These are phyloP conservation scores for Macadamia tetraphylla DNA, from an alignment of 164 flowering plant species.

Conservation along the genomic window DNA sequence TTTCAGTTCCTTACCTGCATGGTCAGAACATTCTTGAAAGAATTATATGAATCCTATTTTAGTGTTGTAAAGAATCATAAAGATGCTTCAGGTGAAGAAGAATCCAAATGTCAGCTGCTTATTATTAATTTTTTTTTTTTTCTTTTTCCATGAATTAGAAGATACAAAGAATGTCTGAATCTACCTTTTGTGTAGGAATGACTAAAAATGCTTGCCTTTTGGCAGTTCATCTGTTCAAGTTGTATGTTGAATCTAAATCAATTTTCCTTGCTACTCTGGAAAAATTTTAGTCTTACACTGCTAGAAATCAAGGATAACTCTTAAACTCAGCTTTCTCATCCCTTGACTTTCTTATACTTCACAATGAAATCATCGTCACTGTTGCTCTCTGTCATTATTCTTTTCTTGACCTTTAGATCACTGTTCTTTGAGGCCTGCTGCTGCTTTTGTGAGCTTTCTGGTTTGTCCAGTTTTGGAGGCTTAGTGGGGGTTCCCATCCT, in stretches of 20 bases:
- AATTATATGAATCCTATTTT: neutral
- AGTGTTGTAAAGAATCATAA: neutral
- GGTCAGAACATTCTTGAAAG: neutral
- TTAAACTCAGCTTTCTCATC: slow-evolving; percentile 19
- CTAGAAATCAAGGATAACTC: slow-evolving; percentile 1
- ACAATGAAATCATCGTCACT: slow-evolving; percentile 63
- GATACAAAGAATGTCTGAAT: slow-evolving; percentile 9
- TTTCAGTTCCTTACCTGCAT: neutral
- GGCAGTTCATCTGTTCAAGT: neutral
- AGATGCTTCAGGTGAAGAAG: neutral
- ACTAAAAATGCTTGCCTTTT: slow-evolving; percentile 1
- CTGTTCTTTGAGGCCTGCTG: slow-evolving; percentile 53
- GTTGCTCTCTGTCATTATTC: slow-evolving; percentile 29
- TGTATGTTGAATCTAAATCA: neutral
- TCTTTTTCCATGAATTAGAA: neutral
- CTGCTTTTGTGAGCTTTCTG: slow-evolving; percentile 61
- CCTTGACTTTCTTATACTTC: slow-evolving; percentile 61
- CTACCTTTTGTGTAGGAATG: neutral
- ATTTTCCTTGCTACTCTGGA: neutral
- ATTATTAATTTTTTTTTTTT: neutral
- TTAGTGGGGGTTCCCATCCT: slow-evolving; percentile 78
- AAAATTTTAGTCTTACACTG: neutral
- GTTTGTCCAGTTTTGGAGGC: slow-evolving; percentile 39
- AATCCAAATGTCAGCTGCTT: neutral
- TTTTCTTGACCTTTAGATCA: slow-evolving; percentile 57